phyloP scores from a whole-genome alignment of 2,329 filamentous ascomycete species.

The Diaporthe caulivora region DNA sequence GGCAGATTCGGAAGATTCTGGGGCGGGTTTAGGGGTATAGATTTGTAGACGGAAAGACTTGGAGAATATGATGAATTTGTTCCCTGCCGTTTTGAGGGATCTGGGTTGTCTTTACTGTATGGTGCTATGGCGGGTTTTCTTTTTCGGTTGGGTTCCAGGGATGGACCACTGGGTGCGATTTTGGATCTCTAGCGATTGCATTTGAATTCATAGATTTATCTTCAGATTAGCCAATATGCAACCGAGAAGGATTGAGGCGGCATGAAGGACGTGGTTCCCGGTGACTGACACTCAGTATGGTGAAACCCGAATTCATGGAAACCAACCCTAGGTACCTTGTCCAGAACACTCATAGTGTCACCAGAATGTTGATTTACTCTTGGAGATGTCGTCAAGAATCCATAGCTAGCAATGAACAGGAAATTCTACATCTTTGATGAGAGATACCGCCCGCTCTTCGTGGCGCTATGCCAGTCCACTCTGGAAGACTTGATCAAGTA shows the following conservation, averaged over 20 bases:
- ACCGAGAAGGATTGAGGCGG: background rate
- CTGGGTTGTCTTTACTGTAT: background rate
- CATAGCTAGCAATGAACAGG: too few species aligned
- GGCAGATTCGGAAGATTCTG: constrained; percentile 40
- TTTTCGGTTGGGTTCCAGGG: background rate
- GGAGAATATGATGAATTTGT: background rate
- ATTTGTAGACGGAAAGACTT: background rate
- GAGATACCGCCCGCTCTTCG: too few species aligned
- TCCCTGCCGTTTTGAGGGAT: background rate
- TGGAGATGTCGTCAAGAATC: too few species aligned
- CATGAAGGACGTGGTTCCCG: background rate
- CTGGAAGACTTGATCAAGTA: too few species aligned
- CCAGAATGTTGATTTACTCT: too few species aligned
- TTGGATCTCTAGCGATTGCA: constrained; percentile 3
- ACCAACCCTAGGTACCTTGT: too few species aligned
- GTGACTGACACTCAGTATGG: background rate
- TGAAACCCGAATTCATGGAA: background rate
- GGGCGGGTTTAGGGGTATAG: constrained; percentile 22
- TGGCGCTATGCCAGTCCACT: too few species aligned
- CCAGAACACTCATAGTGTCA: too few species aligned
- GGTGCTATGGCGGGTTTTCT: background rate
- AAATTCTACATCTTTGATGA: too few species aligned
- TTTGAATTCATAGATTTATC: background rate
- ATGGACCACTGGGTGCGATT: background rate
- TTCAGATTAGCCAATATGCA: background rate